Conservation (phyloP, 495 filamentous ascomycete genomes). For the Penicillium malachiteum region DNA sequence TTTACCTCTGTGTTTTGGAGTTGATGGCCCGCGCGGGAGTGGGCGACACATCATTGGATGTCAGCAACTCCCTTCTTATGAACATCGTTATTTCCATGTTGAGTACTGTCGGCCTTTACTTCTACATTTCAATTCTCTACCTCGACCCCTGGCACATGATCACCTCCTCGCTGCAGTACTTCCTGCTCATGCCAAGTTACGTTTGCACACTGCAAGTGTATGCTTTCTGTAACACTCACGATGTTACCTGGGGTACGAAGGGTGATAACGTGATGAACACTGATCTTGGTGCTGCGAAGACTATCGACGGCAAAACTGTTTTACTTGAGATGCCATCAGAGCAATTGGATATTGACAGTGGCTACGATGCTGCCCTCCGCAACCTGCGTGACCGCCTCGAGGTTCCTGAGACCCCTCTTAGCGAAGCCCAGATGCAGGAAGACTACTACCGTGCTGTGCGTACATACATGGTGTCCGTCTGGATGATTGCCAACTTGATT, state of each 20-base stretch:
- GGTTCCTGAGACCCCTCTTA: slow-evolving; percentile 58
- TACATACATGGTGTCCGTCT: slow-evolving; percentile 97
- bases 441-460: slow-evolving; percentile 98
- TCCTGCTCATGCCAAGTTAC: slow-evolving; percentile 85
- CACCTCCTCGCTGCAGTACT: slow-evolving; percentile 90
- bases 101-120: slow-evolving; percentile 91
- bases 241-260: slow-evolving; percentile 98
- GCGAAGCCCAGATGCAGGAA: slow-evolving; percentile 85
- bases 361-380: slow-evolving; percentile 94
- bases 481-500: slow-evolving; percentile 90
- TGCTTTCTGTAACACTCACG: slow-evolving; percentile 99
- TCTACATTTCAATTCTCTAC: slow-evolving; percentile 93
- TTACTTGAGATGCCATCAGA: slow-evolving; percentile 94
- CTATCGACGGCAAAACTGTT: slow-evolving; percentile 64
- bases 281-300: slow-evolving; percentile 82
- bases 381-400: slow-evolving; percentile 93
- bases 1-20: slow-evolving; percentile 84
- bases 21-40: slow-evolving; percentile 54
- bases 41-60: slow-evolving; percentile 39
- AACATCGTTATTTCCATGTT: slow-evolving; percentile 90
- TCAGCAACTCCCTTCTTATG: slow-evolving; percentile 88
- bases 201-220: slow-evolving; percentile 98
- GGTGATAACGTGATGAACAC: slow-evolving; percentile 93
- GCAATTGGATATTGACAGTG: slow-evolving; percentile 96
- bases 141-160: slow-evolving; percentile 99